A percentile compares a stretch with the other conserved stretches of the same genome.
phyloP scores from a whole-genome alignment of 2,329 filamentous ascomycete genomes.

The Aspergillus sclerotialis region DNA sequence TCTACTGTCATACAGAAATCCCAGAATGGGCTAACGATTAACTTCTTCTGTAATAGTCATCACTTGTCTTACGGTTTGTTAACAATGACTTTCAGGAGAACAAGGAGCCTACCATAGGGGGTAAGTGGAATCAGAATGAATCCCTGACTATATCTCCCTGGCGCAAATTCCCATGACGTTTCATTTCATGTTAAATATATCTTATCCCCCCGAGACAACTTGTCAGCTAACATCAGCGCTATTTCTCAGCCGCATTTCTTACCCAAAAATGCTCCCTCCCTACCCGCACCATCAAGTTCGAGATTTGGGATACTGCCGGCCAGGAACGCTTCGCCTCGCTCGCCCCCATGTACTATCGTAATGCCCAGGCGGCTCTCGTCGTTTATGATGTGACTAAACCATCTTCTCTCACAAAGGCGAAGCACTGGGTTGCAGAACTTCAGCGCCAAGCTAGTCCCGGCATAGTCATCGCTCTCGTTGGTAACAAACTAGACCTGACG shows the following conservation, averaged over 20 bases:
- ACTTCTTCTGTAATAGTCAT: slow-evolving; percentile 57
- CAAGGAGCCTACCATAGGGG: slow-evolving; percentile 98
- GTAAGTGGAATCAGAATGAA: too few species aligned
- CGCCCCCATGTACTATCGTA: slow-evolving; percentile 99
- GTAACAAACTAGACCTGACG: slow-evolving; percentile 92
- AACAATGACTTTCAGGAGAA: slow-evolving; percentile 99
- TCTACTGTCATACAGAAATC: slow-evolving; percentile 11
- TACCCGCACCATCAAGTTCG: slow-evolving; percentile 68
- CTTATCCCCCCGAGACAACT: background rate
- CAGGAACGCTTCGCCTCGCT: slow-evolving; percentile 96
- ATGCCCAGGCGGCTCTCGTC: slow-evolving; percentile 93
- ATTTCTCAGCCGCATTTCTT: slow-evolving; percentile 73
- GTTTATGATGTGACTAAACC: slow-evolving; percentile 98
- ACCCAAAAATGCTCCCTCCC: slow-evolving; percentile 98
- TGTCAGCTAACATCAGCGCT: slow-evolving; percentile 2
- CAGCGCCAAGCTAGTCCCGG: slow-evolving; percentile 93
- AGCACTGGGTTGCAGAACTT: slow-evolving; percentile 97
- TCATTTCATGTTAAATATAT: background rate
- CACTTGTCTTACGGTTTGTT: slow-evolving; percentile 93
- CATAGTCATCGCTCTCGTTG: slow-evolving; percentile 93
- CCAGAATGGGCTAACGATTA: slow-evolving; percentile 12
- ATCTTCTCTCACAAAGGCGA: slow-evolving; percentile 89
- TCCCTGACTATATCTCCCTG: too few species aligned
- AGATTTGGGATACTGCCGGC: slow-evolving; percentile 97
- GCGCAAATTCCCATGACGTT: background rate